Base-by-base conservation (phyloP, 257 asterid genomes). In the Scutellaria galericulata region DNA sequence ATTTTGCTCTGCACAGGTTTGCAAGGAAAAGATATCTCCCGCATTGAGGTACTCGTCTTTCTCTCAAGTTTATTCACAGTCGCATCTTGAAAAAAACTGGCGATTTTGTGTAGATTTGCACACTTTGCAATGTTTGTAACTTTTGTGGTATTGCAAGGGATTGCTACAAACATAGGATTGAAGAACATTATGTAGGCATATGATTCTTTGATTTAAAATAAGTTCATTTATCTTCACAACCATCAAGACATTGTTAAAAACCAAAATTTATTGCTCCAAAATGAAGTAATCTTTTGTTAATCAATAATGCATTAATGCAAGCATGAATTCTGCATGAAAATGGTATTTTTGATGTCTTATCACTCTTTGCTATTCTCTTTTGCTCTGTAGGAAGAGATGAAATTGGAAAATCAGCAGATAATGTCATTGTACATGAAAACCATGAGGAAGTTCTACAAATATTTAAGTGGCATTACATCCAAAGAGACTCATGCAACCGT, bases 1-100 rank as follows among this genome's bases (percentile, higher is more conserved):
- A 87, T 95, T 71, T 80, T 95, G 84, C 97, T 95, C 70, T 90
- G 94, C 86, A 79, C 82, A 59, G 98, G 97, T 53, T 77, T 95
- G 89, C 99, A 92, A 85, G 83, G 84, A 66, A 89, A 92, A 78
- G 89, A 85, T 60, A 57, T 90, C 50, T 56, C 88, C 62, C 66
- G 45, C 61, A 83, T 92, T 62, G 92, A 90, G 97, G 97, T 93
- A 82, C 72, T 80, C 52, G 37, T 41, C 60, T 70, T 20, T 58
- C 63, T 47, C 46, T 63, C 72, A 40, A 14, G 35, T 59, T 27
- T 54, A 57, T 64, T 61, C 50, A 64, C 46, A 1, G 5, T n/a
- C 45, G 44, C 41, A 54, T 27, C 24, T 66, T 55, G 3, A 12
- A 2, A 2, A 47, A 47, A 47, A 47, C 18, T 47, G 3, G 18